Evolutionary conservation across 768 basidiomycete species (phyloP).

Genomic region (Chiua virens): DNA sequence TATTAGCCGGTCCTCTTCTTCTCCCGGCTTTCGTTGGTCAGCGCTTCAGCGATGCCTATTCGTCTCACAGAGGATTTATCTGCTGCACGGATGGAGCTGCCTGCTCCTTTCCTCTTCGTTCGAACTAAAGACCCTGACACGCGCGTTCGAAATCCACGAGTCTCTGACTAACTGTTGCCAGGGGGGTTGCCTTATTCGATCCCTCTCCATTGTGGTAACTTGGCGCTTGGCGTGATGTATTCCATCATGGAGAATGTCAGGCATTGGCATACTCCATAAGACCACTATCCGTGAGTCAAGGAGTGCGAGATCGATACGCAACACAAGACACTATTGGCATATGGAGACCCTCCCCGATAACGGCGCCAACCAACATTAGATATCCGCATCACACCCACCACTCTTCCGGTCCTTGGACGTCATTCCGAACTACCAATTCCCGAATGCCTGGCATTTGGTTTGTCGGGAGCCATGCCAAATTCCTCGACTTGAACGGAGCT

Average conservation of each 20-base stretch:
- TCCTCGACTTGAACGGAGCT: constrained; percentile 1
- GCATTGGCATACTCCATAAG: not conserved
- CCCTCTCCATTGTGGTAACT: constrained; percentile 3
- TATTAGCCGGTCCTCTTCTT: too few species aligned
- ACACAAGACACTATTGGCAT: constrained; percentile 1
- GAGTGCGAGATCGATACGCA: not conserved
- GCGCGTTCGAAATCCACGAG: not conserved
- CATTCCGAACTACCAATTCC: not conserved
- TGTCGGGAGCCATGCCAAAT: constrained; percentile 17
- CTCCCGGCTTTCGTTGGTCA: too few species aligned
- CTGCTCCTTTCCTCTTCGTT: too few species aligned
- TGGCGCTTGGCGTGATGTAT: constrained; percentile 1
- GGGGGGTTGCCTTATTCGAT: not conserved
- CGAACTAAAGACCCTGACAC: too few species aligned
- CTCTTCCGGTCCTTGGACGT: not conserved
- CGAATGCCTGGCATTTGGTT: constrained; percentile 16
- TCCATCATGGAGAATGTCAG: not conserved
- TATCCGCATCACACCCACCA: not conserved
- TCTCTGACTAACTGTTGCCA: not conserved
- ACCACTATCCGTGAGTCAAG: not conserved
- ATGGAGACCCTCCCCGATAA: not conserved
- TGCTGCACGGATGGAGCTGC: too few species aligned
- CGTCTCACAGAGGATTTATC: too few species aligned
- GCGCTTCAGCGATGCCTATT: too few species aligned
- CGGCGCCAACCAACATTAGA: not conserved